Percentiles rank a stretch among this genome's conserved stretches.
These are phyloP conservation scores for Acacia concinna DNA, from an alignment of 331 rosid species.

Conservation along the genomic window DNA sequence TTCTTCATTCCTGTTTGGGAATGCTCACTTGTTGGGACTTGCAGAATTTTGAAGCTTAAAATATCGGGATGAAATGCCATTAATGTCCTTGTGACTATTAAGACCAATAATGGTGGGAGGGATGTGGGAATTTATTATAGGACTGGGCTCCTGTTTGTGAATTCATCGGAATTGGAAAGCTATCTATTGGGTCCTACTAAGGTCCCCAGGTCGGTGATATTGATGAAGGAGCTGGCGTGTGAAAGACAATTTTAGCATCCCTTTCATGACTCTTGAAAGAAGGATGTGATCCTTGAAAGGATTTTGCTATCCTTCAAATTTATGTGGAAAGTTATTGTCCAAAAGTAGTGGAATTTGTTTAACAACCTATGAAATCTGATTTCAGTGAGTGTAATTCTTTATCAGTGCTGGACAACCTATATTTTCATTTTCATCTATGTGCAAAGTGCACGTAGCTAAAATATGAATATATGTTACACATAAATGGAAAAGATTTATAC, in stretches of 20 bases:
- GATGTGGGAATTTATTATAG: not conserved
- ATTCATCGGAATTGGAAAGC: not conserved
- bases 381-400: not conserved
- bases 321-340: no score
- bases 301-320: slow-evolving; percentile 7
- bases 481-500: no score
- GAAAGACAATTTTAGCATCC: slow-evolving; percentile 35
- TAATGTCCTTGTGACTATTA: slow-evolving; percentile 1
- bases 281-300: slow-evolving; percentile 6
- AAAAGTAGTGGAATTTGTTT: not conserved
- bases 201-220: slow-evolving; percentile 33
- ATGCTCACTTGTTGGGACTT: slow-evolving; percentile 10
- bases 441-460: no score
- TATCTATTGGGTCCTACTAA: slow-evolving; percentile 18
- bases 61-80: not conserved
- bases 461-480: no score
- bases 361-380: not conserved
- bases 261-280: slow-evolving; percentile 30
- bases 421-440: not conserved
- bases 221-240: slow-evolving; percentile 35
- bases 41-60: not conserved
- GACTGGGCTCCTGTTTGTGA: not conserved
- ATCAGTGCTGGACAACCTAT: no score
- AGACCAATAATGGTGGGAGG: slow-evolving; percentile 1
- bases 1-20: slow-evolving; percentile 28